Evolutionary conservation across 179 eudicot species (phyloP).

Genomic region (Sideroxylon spinosum): DNA sequence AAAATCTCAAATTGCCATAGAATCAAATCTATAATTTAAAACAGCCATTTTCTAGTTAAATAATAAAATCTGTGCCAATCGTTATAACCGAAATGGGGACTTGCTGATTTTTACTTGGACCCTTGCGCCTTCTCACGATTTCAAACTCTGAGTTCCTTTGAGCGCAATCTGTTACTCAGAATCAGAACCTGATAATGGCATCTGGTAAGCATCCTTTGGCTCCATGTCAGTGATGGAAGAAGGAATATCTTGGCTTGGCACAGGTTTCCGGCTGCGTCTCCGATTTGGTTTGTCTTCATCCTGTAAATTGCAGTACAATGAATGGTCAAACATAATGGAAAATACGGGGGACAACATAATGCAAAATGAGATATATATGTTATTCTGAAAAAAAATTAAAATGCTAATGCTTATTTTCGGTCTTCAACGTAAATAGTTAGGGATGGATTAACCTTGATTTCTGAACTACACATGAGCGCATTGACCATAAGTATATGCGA

Average conservation of each 20-base stretch:
- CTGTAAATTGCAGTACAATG: neutral
- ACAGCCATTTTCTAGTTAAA: no score
- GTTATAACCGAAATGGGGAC: neutral
- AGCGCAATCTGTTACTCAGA: slow-evolving; percentile 32
- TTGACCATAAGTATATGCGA: neutral
- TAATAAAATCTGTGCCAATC: neutral
- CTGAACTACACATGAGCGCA: neutral
- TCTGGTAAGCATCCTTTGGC: slow-evolving; percentile 30
- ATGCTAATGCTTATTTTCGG: neutral
- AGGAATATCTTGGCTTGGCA: slow-evolving; percentile 44
- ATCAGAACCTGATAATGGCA: slow-evolving; percentile 61
- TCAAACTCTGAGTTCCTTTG: neutral
- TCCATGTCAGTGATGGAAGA: slow-evolving; percentile 68
- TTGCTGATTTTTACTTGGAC: neutral
- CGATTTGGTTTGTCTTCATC: slow-evolving; percentile 12
- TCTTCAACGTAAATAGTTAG: neutral
- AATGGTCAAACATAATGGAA: neutral
- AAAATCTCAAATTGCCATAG: no score
- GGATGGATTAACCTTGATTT: neutral
- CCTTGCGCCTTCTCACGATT: neutral
- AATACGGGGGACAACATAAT: neutral
- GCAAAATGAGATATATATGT: neutral
- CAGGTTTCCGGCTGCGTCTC: slow-evolving; percentile 42
- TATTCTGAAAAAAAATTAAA: neutral
- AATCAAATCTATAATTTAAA: no score